Conservation (phyloP, 345 rosid species). For the Conringia planisiliqua region DNA sequence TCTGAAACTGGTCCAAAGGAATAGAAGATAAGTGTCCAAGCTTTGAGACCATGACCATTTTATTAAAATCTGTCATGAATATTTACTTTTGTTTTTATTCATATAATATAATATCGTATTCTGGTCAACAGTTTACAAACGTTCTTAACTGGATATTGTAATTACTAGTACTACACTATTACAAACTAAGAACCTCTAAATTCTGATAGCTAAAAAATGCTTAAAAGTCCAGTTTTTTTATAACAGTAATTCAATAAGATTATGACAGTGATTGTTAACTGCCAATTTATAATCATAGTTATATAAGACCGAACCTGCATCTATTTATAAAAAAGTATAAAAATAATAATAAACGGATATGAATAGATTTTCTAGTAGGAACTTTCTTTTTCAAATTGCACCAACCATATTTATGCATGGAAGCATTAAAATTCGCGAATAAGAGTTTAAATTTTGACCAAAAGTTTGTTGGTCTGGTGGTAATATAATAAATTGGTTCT, state of each 20-base stretch:
- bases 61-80: background rate
- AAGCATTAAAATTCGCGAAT: background rate
- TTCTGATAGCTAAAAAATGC: background rate
- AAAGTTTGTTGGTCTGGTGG: no score
- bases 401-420: background rate
- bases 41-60: constrained; percentile 14
- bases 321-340: no score
- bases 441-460: no score
- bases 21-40: constrained; percentile 5
- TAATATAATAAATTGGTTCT: no score
- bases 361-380: background rate
- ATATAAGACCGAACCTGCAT: no score
- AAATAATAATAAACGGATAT: background rate
- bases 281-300: no score
- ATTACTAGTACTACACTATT: background rate
- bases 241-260: background rate
- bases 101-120: no score
- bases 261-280: no score
- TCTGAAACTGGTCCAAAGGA: constrained; percentile 10
- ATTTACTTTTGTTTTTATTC: no score
- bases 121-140: background rate
- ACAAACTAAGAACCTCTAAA: background rate
- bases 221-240: background rate
- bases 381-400: background rate
- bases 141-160: background rate